Base-by-base conservation (phyloP, 2,329 filamentous ascomycete genomes). In the Stylonectria norvegica region DNA sequence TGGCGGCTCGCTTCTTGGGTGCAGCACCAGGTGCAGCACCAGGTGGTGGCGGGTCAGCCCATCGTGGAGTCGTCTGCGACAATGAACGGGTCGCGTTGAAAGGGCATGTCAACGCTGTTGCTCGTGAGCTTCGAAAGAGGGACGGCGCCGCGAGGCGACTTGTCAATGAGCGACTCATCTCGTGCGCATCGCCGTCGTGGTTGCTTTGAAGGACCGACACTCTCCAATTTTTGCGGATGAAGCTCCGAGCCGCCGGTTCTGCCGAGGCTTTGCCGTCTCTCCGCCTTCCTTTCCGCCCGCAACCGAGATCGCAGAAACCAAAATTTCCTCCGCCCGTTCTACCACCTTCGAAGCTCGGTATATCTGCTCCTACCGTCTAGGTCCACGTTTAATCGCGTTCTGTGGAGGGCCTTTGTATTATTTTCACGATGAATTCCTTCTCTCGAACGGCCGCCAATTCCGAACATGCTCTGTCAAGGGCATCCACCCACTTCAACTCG, bases 351-450 rank as follows among this genome's bases (percentile, higher is more conserved):
- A n/a, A n/a, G 52, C 49, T 42, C 37, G 31, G 41, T 47, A 36
- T 48, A 51, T 52, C 48, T 51, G 50, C 47, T 45, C 42, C 45
- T 43, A 50, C 53, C 45, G 45, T 47, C 48, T 53, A 49, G 50
- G 52, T 53, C 46, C 42, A 49, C 50, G 47, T 51, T 52, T 43
- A 50, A 50, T 49, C 42, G 45, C 25, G 43, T 56, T 47, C 42
- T 59, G 53, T 52, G 58, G 59, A 56, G 56, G 57, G 48, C 38
- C 29, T 42, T 50, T 47, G 43, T 45, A 40, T 48, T 46, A 43
- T 39, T 52, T 53, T 46, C 56, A 69, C 57, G 35, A 77, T 76
- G 74, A 70, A 66, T 55, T 66, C 69, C 43, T 54, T 74, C 42
- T 61, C 66, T 52, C 68, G 58, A 67, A 71, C 66, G 65, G 68